Evolutionary conservation across 345 rosid genomes (phyloP).

Genomic region (Geranium brycei): DNA sequence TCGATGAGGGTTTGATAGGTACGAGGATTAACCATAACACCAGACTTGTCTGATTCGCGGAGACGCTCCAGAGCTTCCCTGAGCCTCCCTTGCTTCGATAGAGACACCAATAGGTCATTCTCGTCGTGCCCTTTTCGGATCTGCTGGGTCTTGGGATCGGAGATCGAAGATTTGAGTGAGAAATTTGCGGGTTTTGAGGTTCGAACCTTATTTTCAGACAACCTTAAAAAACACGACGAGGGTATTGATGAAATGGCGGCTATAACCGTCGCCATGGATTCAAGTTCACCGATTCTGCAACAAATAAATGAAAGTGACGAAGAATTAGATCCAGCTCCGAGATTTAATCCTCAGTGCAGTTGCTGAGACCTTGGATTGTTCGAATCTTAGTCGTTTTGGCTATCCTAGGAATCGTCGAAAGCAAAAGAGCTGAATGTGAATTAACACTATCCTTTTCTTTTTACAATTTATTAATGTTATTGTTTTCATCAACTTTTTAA

Average conservation of each 20-base stretch:
- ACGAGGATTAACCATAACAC: constrained; percentile 26
- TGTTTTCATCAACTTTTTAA: too few species aligned
- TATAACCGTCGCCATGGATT: not conserved
- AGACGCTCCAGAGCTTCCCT: constrained; percentile 50
- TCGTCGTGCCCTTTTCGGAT: constrained; percentile 32
- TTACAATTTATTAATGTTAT: too few species aligned
- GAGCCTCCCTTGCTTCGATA: constrained; percentile 46
- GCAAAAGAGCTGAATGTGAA: too few species aligned
- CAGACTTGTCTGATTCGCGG: constrained; percentile 38
- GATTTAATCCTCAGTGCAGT: not conserved
- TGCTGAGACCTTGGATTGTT: not conserved
- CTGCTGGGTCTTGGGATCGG: constrained; percentile 10
- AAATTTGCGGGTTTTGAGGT: constrained; percentile 25
- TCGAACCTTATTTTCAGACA: constrained; percentile 11
- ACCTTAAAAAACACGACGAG: constrained; percentile 11
- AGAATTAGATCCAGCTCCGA: not conserved
- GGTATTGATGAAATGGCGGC: constrained; percentile 9
- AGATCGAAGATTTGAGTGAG: constrained; percentile 30
- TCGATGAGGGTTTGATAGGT: constrained; percentile 38
- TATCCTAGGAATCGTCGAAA: too few species aligned
- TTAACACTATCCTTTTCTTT: too few species aligned
- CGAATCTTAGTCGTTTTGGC: too few species aligned
- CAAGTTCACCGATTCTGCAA: not conserved
- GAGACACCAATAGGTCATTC: constrained; percentile 41
- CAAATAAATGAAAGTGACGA: not conserved